Evolutionary conservation across 257 asterid species (phyloP).

Genomic region (Pogostemon cablin): DNA sequence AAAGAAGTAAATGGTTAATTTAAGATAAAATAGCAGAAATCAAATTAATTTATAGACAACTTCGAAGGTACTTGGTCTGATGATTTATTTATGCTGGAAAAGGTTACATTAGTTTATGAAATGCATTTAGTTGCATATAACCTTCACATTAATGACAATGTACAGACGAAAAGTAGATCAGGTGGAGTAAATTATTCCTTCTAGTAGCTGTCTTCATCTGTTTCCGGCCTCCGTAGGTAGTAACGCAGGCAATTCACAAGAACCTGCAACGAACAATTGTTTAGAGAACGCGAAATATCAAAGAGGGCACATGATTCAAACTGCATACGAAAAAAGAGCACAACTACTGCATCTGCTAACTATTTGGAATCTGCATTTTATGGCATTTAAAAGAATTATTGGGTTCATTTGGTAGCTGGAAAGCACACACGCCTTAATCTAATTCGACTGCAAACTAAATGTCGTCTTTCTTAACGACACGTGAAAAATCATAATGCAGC

Average conservation of each 20-base stretch:
- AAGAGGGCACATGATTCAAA: neutral
- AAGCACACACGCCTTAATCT: too few species aligned
- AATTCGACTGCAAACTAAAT: neutral
- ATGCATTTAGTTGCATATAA: slow-evolving; percentile 28
- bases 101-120: slow-evolving; percentile 20
- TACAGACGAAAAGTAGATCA: slow-evolving; percentile 23
- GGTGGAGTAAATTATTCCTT: neutral
- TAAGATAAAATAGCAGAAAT: neutral
- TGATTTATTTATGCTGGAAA: slow-evolving; percentile 17
- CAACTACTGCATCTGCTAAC: neutral
- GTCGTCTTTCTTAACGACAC: too few species aligned
- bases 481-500: too few species aligned
- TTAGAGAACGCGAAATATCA: neutral
- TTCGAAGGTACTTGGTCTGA: slow-evolving; percentile 14
- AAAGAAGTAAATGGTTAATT: neutral
- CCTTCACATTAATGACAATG: neutral
- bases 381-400: slow-evolving; percentile 1
- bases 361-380: neutral
- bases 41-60: neutral
- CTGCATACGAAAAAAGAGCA: neutral
- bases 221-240: slow-evolving; percentile 86
- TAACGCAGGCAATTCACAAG: slow-evolving; percentile 85
- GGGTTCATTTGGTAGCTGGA: neutral
- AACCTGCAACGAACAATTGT: slow-evolving; percentile 55
- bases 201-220: slow-evolving; percentile 91